Conservation (phyloP, 345 rosid genomes). For the Syzygium oleosum region DNA sequence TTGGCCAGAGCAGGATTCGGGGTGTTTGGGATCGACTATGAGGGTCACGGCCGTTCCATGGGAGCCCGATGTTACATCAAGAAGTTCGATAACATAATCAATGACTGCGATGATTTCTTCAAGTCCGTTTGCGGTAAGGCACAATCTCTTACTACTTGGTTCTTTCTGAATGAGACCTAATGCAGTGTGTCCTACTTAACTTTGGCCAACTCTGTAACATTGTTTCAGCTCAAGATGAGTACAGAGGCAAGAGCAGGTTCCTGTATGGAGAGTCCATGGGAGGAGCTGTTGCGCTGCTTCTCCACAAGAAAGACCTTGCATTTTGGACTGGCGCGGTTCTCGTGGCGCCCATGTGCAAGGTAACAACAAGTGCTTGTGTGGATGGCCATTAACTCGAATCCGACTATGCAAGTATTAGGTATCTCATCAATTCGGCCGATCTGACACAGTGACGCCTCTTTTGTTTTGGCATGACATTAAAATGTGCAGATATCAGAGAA, state of each 20-base stretch:
- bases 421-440: not conserved
- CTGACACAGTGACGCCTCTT: not conserved
- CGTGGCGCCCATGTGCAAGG: constrained; percentile 99
- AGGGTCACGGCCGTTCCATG: constrained; percentile 81
- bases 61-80: constrained; percentile 94
- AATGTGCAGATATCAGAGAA: constrained; percentile 74
- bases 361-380: not conserved
- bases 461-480: not conserved
- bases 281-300: constrained; percentile 83
- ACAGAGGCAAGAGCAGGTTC: constrained; percentile 70
- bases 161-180: not conserved
- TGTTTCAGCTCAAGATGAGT: constrained; percentile 55
- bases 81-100: constrained; percentile 58
- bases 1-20: constrained; percentile 70
- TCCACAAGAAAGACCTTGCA: constrained; percentile 72
- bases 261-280: constrained; percentile 99
- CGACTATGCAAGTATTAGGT: not conserved
- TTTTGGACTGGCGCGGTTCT: constrained; percentile 89
- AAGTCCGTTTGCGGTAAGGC: constrained; percentile 58
- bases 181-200: not conserved
- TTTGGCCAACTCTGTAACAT: not conserved
- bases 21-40: constrained; percentile 86
- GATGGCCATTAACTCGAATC: not conserved
- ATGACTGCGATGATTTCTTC: constrained; percentile 72
- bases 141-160: not conserved